Conservation (phyloP, 208 protist genomes). For the Trypanosoma melophagium region DNA sequence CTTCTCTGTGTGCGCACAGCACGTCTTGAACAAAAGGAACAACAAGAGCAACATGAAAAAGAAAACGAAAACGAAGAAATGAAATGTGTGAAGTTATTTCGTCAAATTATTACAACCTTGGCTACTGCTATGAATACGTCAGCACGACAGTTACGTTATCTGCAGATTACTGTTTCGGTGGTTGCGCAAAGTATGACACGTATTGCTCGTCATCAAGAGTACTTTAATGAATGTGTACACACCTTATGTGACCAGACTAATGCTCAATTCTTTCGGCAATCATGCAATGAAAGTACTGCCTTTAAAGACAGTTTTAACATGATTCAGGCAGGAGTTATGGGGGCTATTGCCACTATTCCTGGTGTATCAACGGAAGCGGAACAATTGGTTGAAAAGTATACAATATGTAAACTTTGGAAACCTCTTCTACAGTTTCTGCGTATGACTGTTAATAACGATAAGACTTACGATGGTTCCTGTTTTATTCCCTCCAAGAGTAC, state of each 20-base stretch:
- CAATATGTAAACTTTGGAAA: slow-evolving; percentile 23
- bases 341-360: slow-evolving; percentile 29
- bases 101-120: slow-evolving; percentile 54
- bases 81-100: slow-evolving; percentile 73
- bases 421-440: slow-evolving; percentile 9
- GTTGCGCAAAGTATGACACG: slow-evolving; percentile 52
- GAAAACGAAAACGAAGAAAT: slow-evolving; percentile 5
- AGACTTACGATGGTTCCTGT: not conserved
- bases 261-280: slow-evolving; percentile 38
- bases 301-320: slow-evolving; percentile 34
- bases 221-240: slow-evolving; percentile 43
- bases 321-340: slow-evolving; percentile 45
- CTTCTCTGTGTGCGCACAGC: slow-evolving; percentile 77
- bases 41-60: no score
- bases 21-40: slow-evolving; percentile 18
- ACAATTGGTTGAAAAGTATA: slow-evolving; percentile 34
- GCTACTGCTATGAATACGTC: slow-evolving; percentile 31
- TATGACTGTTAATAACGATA: not conserved
- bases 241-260: slow-evolving; percentile 36
- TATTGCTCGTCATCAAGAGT: slow-evolving; percentile 40
- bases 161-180: slow-evolving; percentile 18
- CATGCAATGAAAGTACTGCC: slow-evolving; percentile 2
- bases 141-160: slow-evolving; percentile 46
- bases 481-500: slow-evolving; percentile 5
- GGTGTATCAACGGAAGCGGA: slow-evolving; percentile 32